Conservation (phyloP, 1,284 basidiomycete genomes). For the Cryptococcus sp. region DNA sequence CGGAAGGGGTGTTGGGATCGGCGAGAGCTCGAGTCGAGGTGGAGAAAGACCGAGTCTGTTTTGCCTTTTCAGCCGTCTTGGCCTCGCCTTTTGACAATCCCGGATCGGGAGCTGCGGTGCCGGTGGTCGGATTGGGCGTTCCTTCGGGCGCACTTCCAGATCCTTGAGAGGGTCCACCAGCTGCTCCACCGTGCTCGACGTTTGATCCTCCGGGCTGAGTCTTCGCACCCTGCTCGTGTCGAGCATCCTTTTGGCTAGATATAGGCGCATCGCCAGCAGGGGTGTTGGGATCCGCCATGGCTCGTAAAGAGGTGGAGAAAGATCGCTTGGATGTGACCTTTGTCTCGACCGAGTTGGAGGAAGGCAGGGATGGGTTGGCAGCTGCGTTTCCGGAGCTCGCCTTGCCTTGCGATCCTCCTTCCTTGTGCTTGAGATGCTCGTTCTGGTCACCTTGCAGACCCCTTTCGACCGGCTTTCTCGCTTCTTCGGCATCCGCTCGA, state of each 20-base stretch:
- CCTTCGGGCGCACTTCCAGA: neutral
- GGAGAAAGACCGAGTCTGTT: slow-evolving; percentile 3
- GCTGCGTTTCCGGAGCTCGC: slow-evolving; percentile 34
- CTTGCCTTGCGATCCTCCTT: slow-evolving; percentile 14
- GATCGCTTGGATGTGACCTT: too few species aligned
- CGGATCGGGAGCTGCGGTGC: slow-evolving; percentile 2
- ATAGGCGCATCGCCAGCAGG: neutral
- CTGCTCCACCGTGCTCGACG: slow-evolving; percentile 4
- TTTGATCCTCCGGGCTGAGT: neutral
- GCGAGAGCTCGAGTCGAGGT: neutral
- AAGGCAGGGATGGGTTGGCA: slow-evolving; percentile 28
- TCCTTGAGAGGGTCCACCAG: neutral
- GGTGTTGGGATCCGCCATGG: slow-evolving; percentile 5
- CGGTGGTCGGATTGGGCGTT: neutral
- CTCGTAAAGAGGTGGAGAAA: neutral
- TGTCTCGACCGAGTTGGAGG: neutral
- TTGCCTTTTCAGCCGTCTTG: too few species aligned
- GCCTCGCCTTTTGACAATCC: too few species aligned
- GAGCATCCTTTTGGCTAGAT: slow-evolving; percentile 1
- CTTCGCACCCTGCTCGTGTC: neutral
- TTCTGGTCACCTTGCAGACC: slow-evolving; percentile 36
- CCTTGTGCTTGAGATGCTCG: slow-evolving; percentile 33
- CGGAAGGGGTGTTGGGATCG: slow-evolving; percentile 4
- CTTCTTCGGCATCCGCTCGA: slow-evolving; percentile 1
- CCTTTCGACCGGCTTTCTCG: neutral